Base-by-base conservation (phyloP, 768 basidiomycete genomes). In the Mycena rosella region DNA sequence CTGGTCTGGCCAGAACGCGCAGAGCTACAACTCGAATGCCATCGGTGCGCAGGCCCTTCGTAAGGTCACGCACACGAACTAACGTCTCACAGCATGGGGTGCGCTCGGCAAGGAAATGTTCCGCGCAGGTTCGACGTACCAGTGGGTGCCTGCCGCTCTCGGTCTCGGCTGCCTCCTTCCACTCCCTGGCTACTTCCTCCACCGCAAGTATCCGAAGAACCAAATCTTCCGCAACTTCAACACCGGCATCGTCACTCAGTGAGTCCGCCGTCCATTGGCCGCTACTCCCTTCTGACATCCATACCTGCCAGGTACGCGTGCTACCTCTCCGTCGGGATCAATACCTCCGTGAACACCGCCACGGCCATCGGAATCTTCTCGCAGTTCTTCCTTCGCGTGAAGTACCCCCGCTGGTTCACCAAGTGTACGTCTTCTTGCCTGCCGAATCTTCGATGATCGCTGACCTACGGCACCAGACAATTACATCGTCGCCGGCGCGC, bases 401-500 rank as follows among this genome's bases (percentile, higher is more conserved):
- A 74, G 60, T 78, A 79, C 73, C 80, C 81, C 52, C 72, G 80
- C 60, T 78, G 77, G 77, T 82, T 82, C 77, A 79, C 78, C 52
- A 81, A 81, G 73, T 77, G 73, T 76, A 60, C 56, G 75, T 75
- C 20, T 53, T 74, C 26, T 32, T 45, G 34, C 24, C 38, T 54
- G 26, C 51, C 51, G 29, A 53, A 52, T 42, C 49, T 52, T 52
- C 29, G 60, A 53, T 53, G 51, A 52, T 61, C 48, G 60, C 60
- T 53, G 51, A 62, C 51, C 51, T 53, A 62, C 40, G 40, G 40
- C 51, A 53, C 60, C 38, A 56, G 47, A 62, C 45, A 80, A 78
- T 76, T 83, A 83, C 73, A 79, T 83, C 71, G 72, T 81, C 53
- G 77, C 82, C 17, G 80, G 79, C 29, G 81, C 78, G 24, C 72